Evolutionary conservation across 2,329 filamentous ascomycete genomes (phyloP), one percentile per base, ranked within the genome.

Genomic region (Apiospora malaysiana): DNA sequence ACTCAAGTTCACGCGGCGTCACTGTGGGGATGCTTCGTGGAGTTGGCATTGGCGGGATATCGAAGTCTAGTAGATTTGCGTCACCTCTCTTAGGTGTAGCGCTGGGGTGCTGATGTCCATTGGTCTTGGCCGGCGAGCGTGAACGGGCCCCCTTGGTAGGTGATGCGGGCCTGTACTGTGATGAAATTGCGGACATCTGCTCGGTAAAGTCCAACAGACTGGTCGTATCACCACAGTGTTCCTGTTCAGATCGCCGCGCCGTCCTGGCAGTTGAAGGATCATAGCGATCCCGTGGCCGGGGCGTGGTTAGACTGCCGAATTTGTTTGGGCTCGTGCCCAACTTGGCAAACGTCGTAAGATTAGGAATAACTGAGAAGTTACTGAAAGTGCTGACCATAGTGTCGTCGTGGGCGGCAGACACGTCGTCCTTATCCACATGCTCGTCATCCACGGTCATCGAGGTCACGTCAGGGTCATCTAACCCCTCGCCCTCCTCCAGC

Each of bases 21-120:
- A 98, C 92, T 10, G 92, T 94, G 0, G 96, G 96, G 47, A 98
- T 89, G 70, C 94, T 97, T 73, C 95, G 91, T 18, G 96, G 96
- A 0, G 96, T 98, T 1, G 95, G 94, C 75, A 94, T 91, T 0
- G 95, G 94, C n/a, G 95, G 94, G 12, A 98, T 92, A 77, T 98
- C 96, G 79, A 97, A 96, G 81, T 97, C 94, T 66, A 97, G 89
- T 59, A 96, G 87, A 77, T 92, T 93, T 45, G 90, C 86, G 75
- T 93, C 90, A 65, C 81, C 83, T 25, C 84, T 85, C 69, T 84
- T 82, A 3, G 88, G 88, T 0, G 88, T 89, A 7, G 80, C 81
- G 18, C 78, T 75, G 7, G 78, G 71, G 3, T 71, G 42, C 10
- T 45, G 72, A 67, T 70, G 74, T 32, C 74, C 77, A 2, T 72